Evolutionary conservation across 2,329 filamentous ascomycete genomes (phyloP), one percentile per base, ranked within the genome.

Genomic region (Periconia digitata): DNA sequence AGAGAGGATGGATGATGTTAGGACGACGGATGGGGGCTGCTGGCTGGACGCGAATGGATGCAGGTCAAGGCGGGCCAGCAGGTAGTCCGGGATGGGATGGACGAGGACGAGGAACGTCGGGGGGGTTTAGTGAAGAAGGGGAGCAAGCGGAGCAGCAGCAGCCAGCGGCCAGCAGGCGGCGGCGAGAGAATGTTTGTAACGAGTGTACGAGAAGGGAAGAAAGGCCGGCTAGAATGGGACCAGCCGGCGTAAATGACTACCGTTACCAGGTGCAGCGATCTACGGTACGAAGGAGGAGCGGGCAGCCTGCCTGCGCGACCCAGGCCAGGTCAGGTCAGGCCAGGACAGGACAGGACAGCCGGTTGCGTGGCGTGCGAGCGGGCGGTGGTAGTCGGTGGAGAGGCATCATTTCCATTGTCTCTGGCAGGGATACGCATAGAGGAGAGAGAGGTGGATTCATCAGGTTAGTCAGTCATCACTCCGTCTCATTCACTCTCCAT

Each of bases 381-480:
- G 60, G 55, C 57, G 58, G 62, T 60, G 63, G 63, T 64, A 62
- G 62, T 56, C 58, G 49, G 45, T 46, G n/a, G n/a, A n/a, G n/a
- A n/a, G n/a, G n/a, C n/a, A n/a, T n/a, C n/a, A n/a, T n/a, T n/a
- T n/a, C n/a, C n/a, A n/a, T n/a, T n/a, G n/a, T n/a, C n/a, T n/a
- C n/a, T n/a, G 56, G 57, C 66, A 70, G 64, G 65, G 67, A 67
- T 68, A 58, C 62, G 67, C 67, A 66, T 69, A 60, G n/a, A 60
- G 51, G 49, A 56, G 51, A 15, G 44, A 47, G 51, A 53, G 59
- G 50, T 50, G 58, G 54, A 62, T 62, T 66, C 63, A 67, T 58
- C 63, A 66, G 54, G 56, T 51, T 56, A 50, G 58, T n/a, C n/a
- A n/a, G n/a, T n/a, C n/a, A n/a, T n/a, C n/a, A n/a, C n/a, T n/a